These are phyloP conservation scores for Fraxinus nigra DNA, from an alignment of 305 asterid genomes.

Conservation along the genomic window DNA sequence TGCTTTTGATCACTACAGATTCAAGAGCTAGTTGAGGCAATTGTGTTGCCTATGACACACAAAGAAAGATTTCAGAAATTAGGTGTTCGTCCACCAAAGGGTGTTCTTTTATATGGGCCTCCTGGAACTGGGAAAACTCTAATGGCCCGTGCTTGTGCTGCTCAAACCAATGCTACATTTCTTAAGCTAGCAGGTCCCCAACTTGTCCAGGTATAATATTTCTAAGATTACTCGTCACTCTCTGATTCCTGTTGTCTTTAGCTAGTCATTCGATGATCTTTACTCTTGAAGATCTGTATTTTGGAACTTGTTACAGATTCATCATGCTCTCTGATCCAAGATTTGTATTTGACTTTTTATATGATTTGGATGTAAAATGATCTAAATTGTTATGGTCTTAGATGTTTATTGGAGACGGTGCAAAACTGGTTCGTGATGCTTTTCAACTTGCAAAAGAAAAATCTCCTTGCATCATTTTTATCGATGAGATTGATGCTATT, in stretches of 20 bases:
- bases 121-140: slow-evolving; percentile 57
- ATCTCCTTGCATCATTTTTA: slow-evolving; percentile 51
- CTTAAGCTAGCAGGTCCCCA: slow-evolving; percentile 97
- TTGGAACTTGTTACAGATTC: background rate
- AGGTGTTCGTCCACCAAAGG: slow-evolving; percentile 83
- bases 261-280: background rate
- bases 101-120: slow-evolving; percentile 56
- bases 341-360: background rate
- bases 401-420: slow-evolving; percentile 61
- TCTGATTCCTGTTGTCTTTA: background rate
- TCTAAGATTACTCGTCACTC: background rate
- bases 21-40: slow-evolving; percentile 93
- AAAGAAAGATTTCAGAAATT: slow-evolving; percentile 82
- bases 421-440: slow-evolving; percentile 52
- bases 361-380: background rate
- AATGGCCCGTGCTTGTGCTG: slow-evolving; percentile 62
- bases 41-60: slow-evolving; percentile 95
- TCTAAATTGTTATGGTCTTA: slow-evolving; percentile 14
- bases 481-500: slow-evolving; percentile 50
- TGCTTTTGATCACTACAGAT: slow-evolving; percentile 40
- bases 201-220: slow-evolving; percentile 64
- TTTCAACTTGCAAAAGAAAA: slow-evolving; percentile 50
- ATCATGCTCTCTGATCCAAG: background rate
- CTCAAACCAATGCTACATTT: slow-evolving; percentile 89
- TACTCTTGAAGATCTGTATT: background rate